A percentile compares a stretch with the other conserved stretches of the same genome.
phyloP scores from a whole-genome alignment of 2,329 filamentous ascomycete genomes.

The Pseudocercospora cruenta region DNA sequence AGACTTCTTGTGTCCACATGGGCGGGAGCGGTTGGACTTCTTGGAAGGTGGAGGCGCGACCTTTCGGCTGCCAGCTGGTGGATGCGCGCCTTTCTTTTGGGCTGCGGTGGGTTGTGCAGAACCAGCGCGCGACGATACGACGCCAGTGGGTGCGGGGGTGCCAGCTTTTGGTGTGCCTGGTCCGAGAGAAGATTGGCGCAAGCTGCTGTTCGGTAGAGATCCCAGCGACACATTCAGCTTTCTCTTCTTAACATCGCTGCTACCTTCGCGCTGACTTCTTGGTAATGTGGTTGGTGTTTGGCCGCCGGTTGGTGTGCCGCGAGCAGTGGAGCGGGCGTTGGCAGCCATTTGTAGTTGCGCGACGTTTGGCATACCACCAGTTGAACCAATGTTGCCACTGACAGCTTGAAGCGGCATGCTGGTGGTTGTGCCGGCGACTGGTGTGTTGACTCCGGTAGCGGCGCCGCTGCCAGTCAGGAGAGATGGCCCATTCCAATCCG shows the following conservation, averaged over 20 bases:
- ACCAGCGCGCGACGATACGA: slow-evolving; percentile 56
- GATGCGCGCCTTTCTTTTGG: slow-evolving; percentile 38
- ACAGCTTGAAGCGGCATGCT: slow-evolving; percentile 57
- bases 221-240: slow-evolving; percentile 58
- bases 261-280: slow-evolving; percentile 42
- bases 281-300: slow-evolving; percentile 29
- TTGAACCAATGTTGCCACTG: slow-evolving; percentile 56
- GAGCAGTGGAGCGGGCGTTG: slow-evolving; percentile 30
- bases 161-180: slow-evolving; percentile 66
- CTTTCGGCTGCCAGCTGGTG: slow-evolving; percentile 50
- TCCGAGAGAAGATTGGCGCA: slow-evolving; percentile 64
- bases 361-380: slow-evolving; percentile 53
- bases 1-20: slow-evolving; percentile 33
- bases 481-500: slow-evolving; percentile 63
- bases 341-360: slow-evolving; percentile 51
- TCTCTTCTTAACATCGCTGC: slow-evolving; percentile 57
- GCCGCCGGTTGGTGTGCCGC: slow-evolving; percentile 23
- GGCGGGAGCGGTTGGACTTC: slow-evolving; percentile 31
- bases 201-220: slow-evolving; percentile 58
- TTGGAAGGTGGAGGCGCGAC: slow-evolving; percentile 53
- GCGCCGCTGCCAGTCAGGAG: slow-evolving; percentile 52
- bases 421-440: slow-evolving; percentile 29
- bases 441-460: slow-evolving; percentile 35
- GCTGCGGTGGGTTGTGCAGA: slow-evolving; percentile 52
- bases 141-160: slow-evolving; percentile 52